Percentiles rank a stretch among this genome's conserved stretches.
Conservation (phyloP, 2,329 filamentous ascomycete species). For the Piedraia hortae region DNA sequence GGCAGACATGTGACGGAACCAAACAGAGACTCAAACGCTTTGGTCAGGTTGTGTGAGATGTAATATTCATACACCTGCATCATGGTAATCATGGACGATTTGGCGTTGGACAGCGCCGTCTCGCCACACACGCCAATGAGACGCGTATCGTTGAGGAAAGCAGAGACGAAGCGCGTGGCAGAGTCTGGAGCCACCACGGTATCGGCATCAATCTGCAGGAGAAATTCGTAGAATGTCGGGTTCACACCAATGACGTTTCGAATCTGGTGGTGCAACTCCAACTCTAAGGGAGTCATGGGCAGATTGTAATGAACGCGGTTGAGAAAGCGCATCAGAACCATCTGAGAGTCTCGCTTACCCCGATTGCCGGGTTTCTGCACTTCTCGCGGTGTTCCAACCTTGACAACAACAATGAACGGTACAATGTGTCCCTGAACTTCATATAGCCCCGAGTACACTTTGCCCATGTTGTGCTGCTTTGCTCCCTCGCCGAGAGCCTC, state of each 20-base stretch:
- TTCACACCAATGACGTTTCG: constrained; percentile 97
- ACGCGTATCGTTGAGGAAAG: constrained; percentile 74
- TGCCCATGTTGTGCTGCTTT: constrained; percentile 98
- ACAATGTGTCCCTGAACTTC: constrained; percentile 96
- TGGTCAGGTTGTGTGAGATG: constrained; percentile 89
- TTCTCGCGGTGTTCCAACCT: constrained; percentile 68
- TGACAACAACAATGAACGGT: constrained; percentile 87
- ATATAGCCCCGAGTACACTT: constrained; percentile 91
- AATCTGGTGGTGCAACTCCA: constrained; percentile 97
- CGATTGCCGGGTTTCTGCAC: constrained; percentile 59
- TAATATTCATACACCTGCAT: constrained; percentile 99
- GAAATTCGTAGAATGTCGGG: constrained; percentile 91
- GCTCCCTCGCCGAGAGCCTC: constrained; percentile 84
- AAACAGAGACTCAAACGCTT: constrained; percentile 92
- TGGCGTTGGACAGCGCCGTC: constrained; percentile 76
- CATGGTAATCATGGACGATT: constrained; percentile 86
- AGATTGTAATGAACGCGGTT: constrained; percentile 97
- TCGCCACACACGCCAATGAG: constrained; percentile 90
- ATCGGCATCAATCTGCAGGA: constrained; percentile 91
- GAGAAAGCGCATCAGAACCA: constrained; percentile 95
- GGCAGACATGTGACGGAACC: constrained; percentile 92
- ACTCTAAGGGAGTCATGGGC: constrained; percentile 81
- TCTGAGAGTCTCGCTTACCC: constrained; percentile 97
- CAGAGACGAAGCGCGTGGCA: constrained; percentile 68
- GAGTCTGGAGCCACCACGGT: constrained; percentile 79